These are phyloP conservation scores for Zopfia rhizophila DNA, from an alignment of 2,329 filamentous ascomycete genomes.

Conservation along the genomic window DNA sequence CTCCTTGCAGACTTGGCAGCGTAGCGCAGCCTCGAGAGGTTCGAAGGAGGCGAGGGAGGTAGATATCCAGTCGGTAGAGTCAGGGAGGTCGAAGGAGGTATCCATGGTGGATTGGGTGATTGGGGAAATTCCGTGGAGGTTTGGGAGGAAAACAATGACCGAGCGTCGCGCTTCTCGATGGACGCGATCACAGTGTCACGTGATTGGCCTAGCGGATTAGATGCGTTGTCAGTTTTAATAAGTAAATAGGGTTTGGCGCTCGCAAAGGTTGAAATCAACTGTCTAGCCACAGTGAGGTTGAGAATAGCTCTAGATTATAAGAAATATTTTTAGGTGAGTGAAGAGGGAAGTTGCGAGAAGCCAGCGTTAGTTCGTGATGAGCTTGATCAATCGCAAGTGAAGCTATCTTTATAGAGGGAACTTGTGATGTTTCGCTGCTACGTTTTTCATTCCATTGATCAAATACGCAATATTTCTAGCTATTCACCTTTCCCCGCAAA, in stretches of 20 bases:
- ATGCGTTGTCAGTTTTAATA: constrained; percentile 25
- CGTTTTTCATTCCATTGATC: too few species aligned
- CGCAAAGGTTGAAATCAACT: too few species aligned
- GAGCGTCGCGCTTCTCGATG: constrained; percentile 1
- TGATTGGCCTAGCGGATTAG: constrained; percentile 16
- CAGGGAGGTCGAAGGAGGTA: constrained; percentile 63
- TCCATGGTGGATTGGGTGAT: constrained; percentile 36
- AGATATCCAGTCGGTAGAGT: constrained; percentile 85
- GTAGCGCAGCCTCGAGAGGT: constrained; percentile 82
- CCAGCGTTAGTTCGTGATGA: too few species aligned
- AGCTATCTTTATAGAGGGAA: too few species aligned
- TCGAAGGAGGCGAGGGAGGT: constrained; percentile 75
- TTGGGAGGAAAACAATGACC: constrained; percentile 3
- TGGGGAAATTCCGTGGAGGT: background rate
- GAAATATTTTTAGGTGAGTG: too few species aligned
- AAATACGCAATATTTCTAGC: too few species aligned
- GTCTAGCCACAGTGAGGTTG: too few species aligned
- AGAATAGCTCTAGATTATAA: too few species aligned
- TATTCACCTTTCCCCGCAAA: too few species aligned
- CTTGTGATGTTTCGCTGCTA: too few species aligned
- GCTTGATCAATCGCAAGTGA: too few species aligned
- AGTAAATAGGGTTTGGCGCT: background rate
- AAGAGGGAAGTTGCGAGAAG: too few species aligned
- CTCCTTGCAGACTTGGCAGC: constrained; percentile 98
- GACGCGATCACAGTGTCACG: constrained; percentile 27